Percentiles rank a stretch among this genome's conserved stretches.
These are phyloP conservation scores for Pouteria glomerata DNA, from an alignment of 148 eudicot genomes.

Conservation along the genomic window DNA sequence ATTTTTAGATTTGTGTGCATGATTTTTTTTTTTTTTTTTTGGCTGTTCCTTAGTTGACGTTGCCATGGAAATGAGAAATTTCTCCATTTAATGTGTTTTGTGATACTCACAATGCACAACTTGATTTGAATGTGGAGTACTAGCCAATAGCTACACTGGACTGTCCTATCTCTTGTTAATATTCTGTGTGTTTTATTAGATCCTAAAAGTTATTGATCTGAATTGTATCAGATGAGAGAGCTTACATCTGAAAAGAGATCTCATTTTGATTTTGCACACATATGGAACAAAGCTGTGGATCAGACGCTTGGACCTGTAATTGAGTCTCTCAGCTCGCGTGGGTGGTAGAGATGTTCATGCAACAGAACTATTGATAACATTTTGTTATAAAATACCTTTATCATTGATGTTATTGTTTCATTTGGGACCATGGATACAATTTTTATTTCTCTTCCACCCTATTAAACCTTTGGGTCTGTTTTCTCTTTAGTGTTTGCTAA, in stretches of 20 bases:
- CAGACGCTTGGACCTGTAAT: constrained; percentile 50
- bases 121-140: not conserved
- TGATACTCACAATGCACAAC: not conserved
- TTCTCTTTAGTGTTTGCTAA: constrained; percentile 7
- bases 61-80: not conserved
- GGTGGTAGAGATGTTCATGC: constrained; percentile 39
- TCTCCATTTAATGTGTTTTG: not conserved
- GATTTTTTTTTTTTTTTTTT: not conserved
- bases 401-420: not conserved
- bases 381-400: not conserved
- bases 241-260: constrained; percentile 37
- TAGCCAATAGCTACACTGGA: not conserved
- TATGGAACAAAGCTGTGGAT: constrained; percentile 80
- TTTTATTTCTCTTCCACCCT: not conserved
- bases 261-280: constrained; percentile 43
- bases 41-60: not conserved
- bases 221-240: constrained; percentile 38
- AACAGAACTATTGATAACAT: constrained; percentile 1
- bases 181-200: not conserved
- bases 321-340: constrained; percentile 61
- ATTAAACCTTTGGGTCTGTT: not conserved
- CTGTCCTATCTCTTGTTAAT: not conserved
- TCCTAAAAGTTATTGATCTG: constrained; percentile 10
- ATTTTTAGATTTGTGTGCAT: not conserved
- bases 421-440: not conserved